Percentiles rank a stretch among this genome's conserved stretches.
Evolutionary conservation across 768 basidiomycete species (phyloP).

Genomic region (Sistotremastrum niveocremeum): DNA sequence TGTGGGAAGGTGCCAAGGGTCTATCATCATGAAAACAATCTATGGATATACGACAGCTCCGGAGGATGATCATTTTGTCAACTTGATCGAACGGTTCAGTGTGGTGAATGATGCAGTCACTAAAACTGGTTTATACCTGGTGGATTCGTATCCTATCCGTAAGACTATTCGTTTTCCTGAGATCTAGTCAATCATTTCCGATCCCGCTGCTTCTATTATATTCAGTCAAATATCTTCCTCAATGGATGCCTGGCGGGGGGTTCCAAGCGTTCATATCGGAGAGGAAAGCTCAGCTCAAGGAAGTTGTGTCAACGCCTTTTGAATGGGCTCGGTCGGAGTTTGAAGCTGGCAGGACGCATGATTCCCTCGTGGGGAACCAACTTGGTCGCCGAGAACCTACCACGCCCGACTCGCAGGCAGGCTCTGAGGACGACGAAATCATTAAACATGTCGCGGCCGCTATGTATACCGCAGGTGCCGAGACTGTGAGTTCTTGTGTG

Average conservation of each 20-base stretch:
- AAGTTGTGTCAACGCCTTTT: not conserved
- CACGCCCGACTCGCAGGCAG: too few relatives aligned
- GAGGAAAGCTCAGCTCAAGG: constrained; percentile 25
- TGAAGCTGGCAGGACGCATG: constrained; percentile 28
- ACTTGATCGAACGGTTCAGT: constrained; percentile 3
- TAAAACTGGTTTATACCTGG: constrained; percentile 5
- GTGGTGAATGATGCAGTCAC: constrained; percentile 1
- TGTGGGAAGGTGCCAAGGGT: constrained; percentile 9
- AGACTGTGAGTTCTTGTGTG: constrained; percentile 6
- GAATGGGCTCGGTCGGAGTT: not conserved
- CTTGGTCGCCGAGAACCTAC: constrained; percentile 17
- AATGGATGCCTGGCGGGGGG: constrained; percentile 9
- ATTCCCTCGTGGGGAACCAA: constrained; percentile 30
- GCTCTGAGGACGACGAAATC: constrained; percentile 1
- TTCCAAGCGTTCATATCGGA: constrained; percentile 22
- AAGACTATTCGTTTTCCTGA: not conserved
- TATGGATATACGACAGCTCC: constrained; percentile 17
- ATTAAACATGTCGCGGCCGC: constrained; percentile 4
- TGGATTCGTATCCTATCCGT: constrained; percentile 9
- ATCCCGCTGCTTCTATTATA: too few relatives aligned
- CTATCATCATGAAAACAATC: constrained; percentile 11
- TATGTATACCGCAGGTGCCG: constrained; percentile 7
- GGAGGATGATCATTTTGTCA: constrained; percentile 11
- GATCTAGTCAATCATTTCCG: too few relatives aligned
- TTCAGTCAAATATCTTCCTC: constrained; percentile 9